phyloP scores from a whole-genome alignment of 805 yeast genomes.

The Candida nanaspora region DNA sequence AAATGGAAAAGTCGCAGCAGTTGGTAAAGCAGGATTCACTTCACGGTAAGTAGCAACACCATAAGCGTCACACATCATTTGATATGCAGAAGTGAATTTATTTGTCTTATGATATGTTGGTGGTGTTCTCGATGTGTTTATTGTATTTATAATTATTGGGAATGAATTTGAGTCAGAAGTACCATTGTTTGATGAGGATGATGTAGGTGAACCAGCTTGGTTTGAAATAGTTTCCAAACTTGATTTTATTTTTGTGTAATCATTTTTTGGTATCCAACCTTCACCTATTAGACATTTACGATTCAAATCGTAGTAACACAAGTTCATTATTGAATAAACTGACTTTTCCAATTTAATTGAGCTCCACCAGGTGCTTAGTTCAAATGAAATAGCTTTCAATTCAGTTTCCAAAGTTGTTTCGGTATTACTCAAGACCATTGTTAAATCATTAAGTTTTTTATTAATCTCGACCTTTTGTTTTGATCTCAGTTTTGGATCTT shows the following conservation, averaged over 20 bases:
- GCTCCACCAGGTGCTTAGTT: constrained; percentile 54
- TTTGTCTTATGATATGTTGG: constrained; percentile 95
- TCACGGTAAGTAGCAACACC: constrained; percentile 92
- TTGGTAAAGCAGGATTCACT: constrained; percentile 93
- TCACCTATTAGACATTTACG: constrained; percentile 63
- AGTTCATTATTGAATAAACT: constrained; percentile 53
- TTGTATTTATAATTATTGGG: constrained; percentile 37
- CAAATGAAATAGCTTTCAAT: constrained; percentile 55
- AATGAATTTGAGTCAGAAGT: constrained; percentile 16
- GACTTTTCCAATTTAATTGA: constrained; percentile 46
- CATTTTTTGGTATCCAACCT: constrained; percentile 67
- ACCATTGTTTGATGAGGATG: constrained; percentile 8
- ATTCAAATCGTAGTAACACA: constrained; percentile 60
- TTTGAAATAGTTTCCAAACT: constrained; percentile 34
- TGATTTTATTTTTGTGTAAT: constrained; percentile 37
- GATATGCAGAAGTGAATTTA: constrained; percentile 90
- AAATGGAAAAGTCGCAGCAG: constrained; percentile 93
- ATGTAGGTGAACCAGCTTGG: constrained; percentile 1
- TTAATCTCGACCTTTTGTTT: constrained; percentile 35
- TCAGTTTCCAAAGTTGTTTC: constrained; percentile 56
- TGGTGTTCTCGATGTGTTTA: constrained; percentile 78
- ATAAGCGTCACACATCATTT: constrained; percentile 89
- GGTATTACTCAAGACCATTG: constrained; percentile 40
- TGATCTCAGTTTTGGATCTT: constrained; percentile 29
- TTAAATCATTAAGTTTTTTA: constrained; percentile 44